Conservation (phyloP, 352 stramenopile genomes). For the Globisporangium rhizosaccharum region DNA sequence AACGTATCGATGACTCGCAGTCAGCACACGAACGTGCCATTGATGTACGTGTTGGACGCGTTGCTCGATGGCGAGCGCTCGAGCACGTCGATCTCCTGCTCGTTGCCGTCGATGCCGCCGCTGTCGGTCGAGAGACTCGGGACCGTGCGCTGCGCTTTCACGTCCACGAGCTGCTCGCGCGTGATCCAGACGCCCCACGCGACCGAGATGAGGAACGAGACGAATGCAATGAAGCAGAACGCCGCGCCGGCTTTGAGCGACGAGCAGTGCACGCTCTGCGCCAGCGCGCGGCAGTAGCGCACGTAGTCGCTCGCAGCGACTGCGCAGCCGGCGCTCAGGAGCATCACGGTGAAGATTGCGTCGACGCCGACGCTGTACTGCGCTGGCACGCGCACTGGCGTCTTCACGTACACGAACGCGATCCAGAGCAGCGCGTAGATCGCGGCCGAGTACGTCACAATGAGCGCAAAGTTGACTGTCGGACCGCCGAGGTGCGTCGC, state of each 20-base stretch:
- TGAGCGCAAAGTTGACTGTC: conserved; percentile 49
- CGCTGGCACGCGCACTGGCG: conserved; percentile 25
- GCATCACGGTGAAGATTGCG: conserved; percentile 60
- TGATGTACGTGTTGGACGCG: conserved; percentile 14
- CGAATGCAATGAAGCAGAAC: conserved; percentile 61
- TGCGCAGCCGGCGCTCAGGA: conserved; percentile 55
- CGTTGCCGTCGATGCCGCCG: background rate
- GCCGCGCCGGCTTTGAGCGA: conserved; percentile 36
- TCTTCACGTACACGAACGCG: conserved; percentile 29
- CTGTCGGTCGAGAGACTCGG: background rate
- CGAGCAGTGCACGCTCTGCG: conserved; percentile 38
- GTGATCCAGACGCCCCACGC: conserved; percentile 49
- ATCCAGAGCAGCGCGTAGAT: conserved; percentile 51
- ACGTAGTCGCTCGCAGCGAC: conserved; percentile 66
- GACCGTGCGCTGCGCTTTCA: background rate
- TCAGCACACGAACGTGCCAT: conserved; percentile 15
- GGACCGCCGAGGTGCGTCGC: conserved; percentile 57
- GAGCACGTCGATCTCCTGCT: conserved; percentile 11
- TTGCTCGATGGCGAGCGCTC: conserved; percentile 17
- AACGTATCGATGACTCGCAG: background rate
- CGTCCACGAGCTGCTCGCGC: conserved; percentile 12
- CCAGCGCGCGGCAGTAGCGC: conserved; percentile 45
- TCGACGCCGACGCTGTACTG: conserved; percentile 48
- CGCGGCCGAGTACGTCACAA: conserved; percentile 53
- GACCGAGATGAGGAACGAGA: conserved; percentile 51